Evolutionary conservation across 805 yeast genomes (phyloP).

Genomic region (Candida anglica): DNA sequence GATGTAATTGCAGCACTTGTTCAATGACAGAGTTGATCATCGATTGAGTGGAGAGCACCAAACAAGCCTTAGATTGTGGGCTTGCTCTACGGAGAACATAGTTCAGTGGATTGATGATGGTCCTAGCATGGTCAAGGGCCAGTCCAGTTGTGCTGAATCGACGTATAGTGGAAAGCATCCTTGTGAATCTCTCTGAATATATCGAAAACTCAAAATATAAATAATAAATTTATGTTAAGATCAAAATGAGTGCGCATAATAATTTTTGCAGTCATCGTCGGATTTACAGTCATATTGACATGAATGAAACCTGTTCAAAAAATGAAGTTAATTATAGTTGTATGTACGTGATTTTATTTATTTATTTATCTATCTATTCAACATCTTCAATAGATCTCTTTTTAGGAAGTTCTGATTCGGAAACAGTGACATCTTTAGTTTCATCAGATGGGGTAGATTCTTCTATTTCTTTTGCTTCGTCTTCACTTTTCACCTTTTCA

Average conservation of each 20-base stretch:
- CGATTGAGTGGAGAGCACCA: constrained; percentile 34
- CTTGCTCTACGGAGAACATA: constrained; percentile 7
- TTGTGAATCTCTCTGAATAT: too few relatives aligned
- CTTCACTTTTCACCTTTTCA: constrained; percentile 2
- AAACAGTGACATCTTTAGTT: neutral
- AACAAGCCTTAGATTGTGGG: constrained; percentile 23
- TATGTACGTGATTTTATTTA: too few relatives aligned
- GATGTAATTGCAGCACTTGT: constrained; percentile 21
- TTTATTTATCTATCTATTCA: too few relatives aligned
- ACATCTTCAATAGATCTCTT: constrained; percentile 19
- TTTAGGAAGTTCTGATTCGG: constrained; percentile 7
- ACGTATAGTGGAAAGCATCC: too few relatives aligned
- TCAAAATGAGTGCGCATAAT: too few relatives aligned
- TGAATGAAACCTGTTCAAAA: too few relatives aligned
- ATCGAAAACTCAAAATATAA: too few relatives aligned
- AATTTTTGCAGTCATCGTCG: too few relatives aligned
- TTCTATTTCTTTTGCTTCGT: constrained; percentile 3
- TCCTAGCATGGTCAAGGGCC: constrained; percentile 5
- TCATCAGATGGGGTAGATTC: constrained; percentile 2
- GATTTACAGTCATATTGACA: too few relatives aligned
- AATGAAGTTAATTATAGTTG: too few relatives aligned
- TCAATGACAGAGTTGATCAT: constrained; percentile 27
- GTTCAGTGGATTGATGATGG: constrained; percentile 12
- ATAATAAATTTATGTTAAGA: too few relatives aligned
- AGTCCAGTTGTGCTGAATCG: too few relatives aligned